phyloP scores from a whole-genome alignment of 495 filamentous ascomycete species.

The Neurospora sp. region DNA sequence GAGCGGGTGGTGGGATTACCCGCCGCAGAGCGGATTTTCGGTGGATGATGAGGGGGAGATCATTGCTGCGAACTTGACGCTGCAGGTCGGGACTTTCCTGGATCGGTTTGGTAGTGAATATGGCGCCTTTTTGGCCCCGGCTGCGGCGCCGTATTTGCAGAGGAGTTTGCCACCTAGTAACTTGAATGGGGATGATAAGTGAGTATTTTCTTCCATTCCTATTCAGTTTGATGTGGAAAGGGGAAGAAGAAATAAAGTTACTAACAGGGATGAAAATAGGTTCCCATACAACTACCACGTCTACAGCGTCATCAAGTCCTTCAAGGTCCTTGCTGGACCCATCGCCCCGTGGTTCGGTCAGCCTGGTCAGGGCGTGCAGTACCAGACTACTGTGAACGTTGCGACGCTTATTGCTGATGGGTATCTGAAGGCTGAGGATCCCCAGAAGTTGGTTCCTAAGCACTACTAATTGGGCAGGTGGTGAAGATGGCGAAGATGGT shows the following conservation, averaged over 20 bases:
- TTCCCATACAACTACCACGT: slow-evolving; percentile 48
- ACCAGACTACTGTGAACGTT: slow-evolving; percentile 10
- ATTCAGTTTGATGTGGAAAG: no score
- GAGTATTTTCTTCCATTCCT: slow-evolving; percentile 1
- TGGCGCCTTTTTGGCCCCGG: slow-evolving; percentile 33
- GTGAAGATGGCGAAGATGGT: background rate
- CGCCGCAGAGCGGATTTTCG: slow-evolving; percentile 33
- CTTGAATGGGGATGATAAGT: slow-evolving; percentile 27
- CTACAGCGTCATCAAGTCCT: slow-evolving; percentile 36
- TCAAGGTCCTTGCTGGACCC: slow-evolving; percentile 37
- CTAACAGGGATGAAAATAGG: background rate
- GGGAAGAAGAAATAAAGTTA: background rate
- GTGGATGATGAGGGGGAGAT: slow-evolving; percentile 18
- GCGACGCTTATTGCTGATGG: slow-evolving; percentile 7
- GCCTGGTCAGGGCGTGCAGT: slow-evolving; percentile 46
- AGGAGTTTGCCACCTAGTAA: slow-evolving; percentile 43
- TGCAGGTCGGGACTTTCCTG: slow-evolving; percentile 36
- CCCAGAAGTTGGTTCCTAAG: slow-evolving; percentile 1
- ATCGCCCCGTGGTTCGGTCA: slow-evolving; percentile 50
- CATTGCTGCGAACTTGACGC: slow-evolving; percentile 37
- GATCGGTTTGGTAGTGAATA: slow-evolving; percentile 46
- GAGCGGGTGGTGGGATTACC: slow-evolving; percentile 33
- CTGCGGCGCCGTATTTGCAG: slow-evolving; percentile 43
- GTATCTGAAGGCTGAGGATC: slow-evolving; percentile 11
- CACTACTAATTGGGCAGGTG: background rate